Evolutionary conservation across 208 protist species (phyloP), one percentile per base, ranked within the genome.

Genomic region (Trypanosoma mega): DNA sequence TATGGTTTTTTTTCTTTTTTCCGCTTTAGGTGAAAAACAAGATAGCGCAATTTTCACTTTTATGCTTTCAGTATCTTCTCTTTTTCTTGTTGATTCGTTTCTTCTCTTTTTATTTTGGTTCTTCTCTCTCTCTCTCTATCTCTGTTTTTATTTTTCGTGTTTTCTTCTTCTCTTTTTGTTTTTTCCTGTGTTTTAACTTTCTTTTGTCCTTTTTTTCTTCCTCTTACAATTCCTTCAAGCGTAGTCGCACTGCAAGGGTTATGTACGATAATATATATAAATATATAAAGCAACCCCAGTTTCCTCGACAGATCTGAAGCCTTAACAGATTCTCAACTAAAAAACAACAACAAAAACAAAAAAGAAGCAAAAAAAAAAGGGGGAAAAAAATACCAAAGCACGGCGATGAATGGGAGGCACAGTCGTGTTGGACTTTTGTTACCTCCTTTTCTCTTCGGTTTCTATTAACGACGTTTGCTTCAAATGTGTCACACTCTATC

Each of bases 311-410:
- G 8, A 16, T 39, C 34, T 39, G 34, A 39, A 37, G 6, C 14
- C 11, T 7, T 43, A 43, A 26, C 7, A 20, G 27, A 23, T 23
- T 44, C 7, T 14, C 7, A 23, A 21, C 39, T 27, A 33, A 61
- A 20, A 5, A 33, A 23, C 54, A 54, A 47, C 39, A 23, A 61
- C 8, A 52, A 52, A 61, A 8, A 61, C 36, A 50, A 68, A 49
- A 31, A 41, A 20, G n/a, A 44, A 16, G 47, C 54, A 56, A 41
- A 57, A 52, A 50, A 52, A 64, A 41, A 36, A 50, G 20, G 27
- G 30, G 45, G 20, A 63, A 47, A 26, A 33, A 36, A 39, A 49
- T 7, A 11, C 20, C 8, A 21, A 58, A 39, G 52, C 26, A 58
- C 18, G 34, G 52, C 4, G 53, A 5, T 29, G 20, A 9, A 18